Percentiles rank a stretch among this genome's conserved stretches.
phyloP scores from a whole-genome alignment of 768 basidiomycete genomes.

The Cytidiella melzeri region DNA sequence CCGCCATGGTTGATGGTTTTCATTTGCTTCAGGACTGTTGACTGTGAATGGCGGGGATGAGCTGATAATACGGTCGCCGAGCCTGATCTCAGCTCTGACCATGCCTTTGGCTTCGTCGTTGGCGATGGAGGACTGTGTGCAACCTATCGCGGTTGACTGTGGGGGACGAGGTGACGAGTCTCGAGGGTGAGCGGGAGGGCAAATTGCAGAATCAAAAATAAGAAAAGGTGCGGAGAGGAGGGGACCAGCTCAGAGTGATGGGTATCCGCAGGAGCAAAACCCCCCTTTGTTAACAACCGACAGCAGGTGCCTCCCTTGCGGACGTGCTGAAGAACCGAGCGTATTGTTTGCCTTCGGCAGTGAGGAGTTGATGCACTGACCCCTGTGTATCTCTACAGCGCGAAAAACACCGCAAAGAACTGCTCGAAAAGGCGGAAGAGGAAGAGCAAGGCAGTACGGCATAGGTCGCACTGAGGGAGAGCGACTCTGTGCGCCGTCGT shows the following conservation, averaged over 20 bases:
- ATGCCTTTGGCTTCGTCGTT: conserved; percentile 83
- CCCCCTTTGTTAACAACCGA: too few species aligned
- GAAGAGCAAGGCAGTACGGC: too few species aligned
- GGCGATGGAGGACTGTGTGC: conserved; percentile 60
- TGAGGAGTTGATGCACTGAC: too few species aligned
- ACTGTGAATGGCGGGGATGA: conserved; percentile 36
- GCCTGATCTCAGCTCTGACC: background rate
- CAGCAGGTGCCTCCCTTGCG: too few species aligned
- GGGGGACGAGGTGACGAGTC: conserved; percentile 5
- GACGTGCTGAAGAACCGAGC: too few species aligned
- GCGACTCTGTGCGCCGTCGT: too few species aligned
- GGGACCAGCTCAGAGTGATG: background rate
- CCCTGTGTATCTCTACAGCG: conserved; percentile 16
- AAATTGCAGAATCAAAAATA: conserved; percentile 1
- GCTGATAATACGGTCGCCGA: background rate
- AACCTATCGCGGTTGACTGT: conserved; percentile 48
- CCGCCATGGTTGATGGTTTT: conserved; percentile 94
- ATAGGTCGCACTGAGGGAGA: too few species aligned
- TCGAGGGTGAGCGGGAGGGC: conserved; percentile 4
- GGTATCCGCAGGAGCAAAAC: too few species aligned
- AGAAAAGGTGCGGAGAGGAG: conserved; percentile 5
- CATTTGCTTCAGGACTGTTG: conserved; percentile 95
- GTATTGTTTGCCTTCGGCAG: too few species aligned
- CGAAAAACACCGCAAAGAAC: conserved; percentile 15
- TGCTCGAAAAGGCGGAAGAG: conserved; percentile 17